These are phyloP conservation scores for Stephania cephalantha DNA, from an alignment of 164 flowering plant species.

Conservation along the genomic window DNA sequence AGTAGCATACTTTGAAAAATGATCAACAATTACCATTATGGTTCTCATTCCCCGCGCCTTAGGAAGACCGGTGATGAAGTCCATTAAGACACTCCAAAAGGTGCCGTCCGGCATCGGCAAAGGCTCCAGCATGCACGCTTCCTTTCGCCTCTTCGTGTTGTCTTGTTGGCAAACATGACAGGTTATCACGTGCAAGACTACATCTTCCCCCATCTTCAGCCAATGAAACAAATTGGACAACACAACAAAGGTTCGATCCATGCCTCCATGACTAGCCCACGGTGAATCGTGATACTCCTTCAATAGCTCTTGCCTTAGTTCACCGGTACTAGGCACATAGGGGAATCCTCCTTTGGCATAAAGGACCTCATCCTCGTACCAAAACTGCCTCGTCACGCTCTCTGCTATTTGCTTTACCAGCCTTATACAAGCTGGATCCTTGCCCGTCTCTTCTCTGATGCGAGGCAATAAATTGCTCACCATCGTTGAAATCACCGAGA, in stretches of 20 bases:
- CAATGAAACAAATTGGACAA: background rate
- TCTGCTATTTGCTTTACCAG: constrained; percentile 1
- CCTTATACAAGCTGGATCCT: background rate
- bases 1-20: background rate
- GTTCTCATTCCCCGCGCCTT: background rate
- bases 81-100: background rate
- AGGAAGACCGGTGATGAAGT: constrained; percentile 2
- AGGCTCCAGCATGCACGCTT: background rate
- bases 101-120: constrained; percentile 1
- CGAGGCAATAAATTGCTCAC: background rate
- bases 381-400: background rate
- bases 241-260: background rate
- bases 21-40: background rate
- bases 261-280: background rate
- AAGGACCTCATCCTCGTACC: background rate
- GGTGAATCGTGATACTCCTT: constrained; percentile 10
- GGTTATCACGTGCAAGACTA: background rate
- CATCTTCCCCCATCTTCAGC: constrained; percentile 9
- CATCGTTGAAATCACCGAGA: background rate
- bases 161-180: constrained; percentile 2
- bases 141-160: constrained; percentile 1
- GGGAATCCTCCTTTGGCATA: constrained; percentile 2
- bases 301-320: constrained; percentile 5
- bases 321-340: constrained; percentile 2
- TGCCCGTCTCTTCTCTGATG: too few species aligned